Base-by-base conservation (phyloP, 805 yeast species). In the Starmera amethionina region DNA sequence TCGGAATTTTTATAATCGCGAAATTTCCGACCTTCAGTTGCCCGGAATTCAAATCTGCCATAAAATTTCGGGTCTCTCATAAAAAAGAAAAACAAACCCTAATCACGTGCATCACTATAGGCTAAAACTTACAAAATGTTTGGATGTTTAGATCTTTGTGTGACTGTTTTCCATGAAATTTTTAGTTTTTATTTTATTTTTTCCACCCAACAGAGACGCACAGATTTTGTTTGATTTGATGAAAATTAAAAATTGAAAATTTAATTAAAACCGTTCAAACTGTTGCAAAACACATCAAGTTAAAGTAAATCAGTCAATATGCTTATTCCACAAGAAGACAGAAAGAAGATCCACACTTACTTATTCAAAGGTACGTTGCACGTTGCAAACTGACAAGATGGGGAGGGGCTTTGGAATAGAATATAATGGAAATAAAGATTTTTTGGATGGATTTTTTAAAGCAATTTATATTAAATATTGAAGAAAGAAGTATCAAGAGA, bases 291-390 rank as follows among this genome's bases (percentile, higher is more conserved):
- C 38, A 30, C 29, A 10, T 36, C 32, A 19, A 34, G 36, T 34
- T 15, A 32, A 27, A 40, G 42, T 44, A 48, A 22, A 22, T 22
- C 44, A 39, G 51, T 39, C 55, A 54, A 49, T 67, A 93, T 93
- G 99, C 82, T 93, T 79, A 93, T 93, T 81, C 97, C 99, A 77
- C 93, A 86, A 78, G 95, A 87, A 75, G 98, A 93, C 73, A 89
- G 99, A 83, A 87, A 86, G 79, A 86, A 86, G 89, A 93, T 93
- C 73, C 96, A 88, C 94, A 85, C 81, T 73, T 83, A 89, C 85
- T 93, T 93, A 75, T 93, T 89, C 86, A 89, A 88, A 75, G 94
- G 94, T 84, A 81, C 70, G 93, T 82, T 54, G 32, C n/a, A 6
- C 13, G n/a, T 82, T 54, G 32, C n/a, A 6, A 2, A 5, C n/a